phyloP scores from a whole-genome alignment of 2,329 filamentous ascomycete genomes.

The Huntiella decipiens region DNA sequence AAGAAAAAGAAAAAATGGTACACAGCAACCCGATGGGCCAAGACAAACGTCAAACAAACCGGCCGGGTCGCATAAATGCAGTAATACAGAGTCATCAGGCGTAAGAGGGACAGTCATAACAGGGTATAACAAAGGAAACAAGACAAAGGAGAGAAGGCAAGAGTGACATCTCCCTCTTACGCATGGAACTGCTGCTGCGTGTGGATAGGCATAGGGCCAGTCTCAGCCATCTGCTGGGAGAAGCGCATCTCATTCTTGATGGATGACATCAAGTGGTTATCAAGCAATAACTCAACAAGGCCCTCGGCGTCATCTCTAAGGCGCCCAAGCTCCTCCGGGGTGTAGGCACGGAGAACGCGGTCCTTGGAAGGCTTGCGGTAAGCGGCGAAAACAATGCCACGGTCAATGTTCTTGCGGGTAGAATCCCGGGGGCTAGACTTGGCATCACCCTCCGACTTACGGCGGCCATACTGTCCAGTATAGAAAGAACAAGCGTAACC shows the following conservation, averaged over 20 bases:
- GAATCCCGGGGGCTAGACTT: not conserved
- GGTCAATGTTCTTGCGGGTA: slow-evolving; percentile 19
- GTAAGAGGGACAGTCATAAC: slow-evolving; percentile 1
- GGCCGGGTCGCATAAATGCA: not conserved
- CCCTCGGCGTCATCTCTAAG: slow-evolving; percentile 31
- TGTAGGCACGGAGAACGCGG: slow-evolving; percentile 19
- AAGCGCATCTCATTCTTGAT: slow-evolving; percentile 13
- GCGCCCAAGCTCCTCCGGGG: slow-evolving; percentile 24
- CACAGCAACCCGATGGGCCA: slow-evolving; percentile 1
- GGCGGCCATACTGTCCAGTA: slow-evolving; percentile 20
- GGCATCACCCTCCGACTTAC: slow-evolving; percentile 13
- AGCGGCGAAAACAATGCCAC: slow-evolving; percentile 37
- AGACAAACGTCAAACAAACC: not conserved
- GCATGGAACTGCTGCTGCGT: slow-evolving; percentile 8
- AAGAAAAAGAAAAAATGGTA: not conserved
- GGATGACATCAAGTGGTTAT: slow-evolving; percentile 24
- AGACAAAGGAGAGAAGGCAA: slow-evolving; percentile 1
- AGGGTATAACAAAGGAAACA: slow-evolving; percentile 1
- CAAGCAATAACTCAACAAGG: slow-evolving; percentile 33
- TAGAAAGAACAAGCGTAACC: slow-evolving; percentile 37
- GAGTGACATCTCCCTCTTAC: slow-evolving; percentile 1
- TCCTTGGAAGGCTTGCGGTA: slow-evolving; percentile 27
- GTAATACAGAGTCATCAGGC: not conserved
- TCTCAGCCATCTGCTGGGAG: slow-evolving; percentile 18
- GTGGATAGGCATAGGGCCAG: slow-evolving; percentile 21